A percentile compares a stretch with the other conserved stretches of the same genome.
Evolutionary conservation across 2,329 filamentous ascomycete species (phyloP).

Genomic region (Drechslerella dactyloides): DNA sequence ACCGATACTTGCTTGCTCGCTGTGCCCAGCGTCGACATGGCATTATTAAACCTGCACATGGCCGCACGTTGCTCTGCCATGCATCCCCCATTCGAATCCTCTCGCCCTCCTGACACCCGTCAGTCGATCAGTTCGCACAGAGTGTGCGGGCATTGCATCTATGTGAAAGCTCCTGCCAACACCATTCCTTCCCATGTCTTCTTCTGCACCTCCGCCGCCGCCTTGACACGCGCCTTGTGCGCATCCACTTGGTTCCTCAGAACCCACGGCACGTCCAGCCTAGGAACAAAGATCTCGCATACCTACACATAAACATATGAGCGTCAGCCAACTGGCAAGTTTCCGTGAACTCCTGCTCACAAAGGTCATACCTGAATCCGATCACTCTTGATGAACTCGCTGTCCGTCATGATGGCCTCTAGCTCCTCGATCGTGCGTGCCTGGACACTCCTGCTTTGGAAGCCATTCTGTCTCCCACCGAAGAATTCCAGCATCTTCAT

Average conservation of each 20-base stretch:
- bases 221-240: slow-evolving; percentile 39
- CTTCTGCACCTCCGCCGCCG: slow-evolving; percentile 27
- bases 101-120: too few species aligned
- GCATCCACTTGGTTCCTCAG: slow-evolving; percentile 40
- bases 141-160: background rate
- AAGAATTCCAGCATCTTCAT: slow-evolving; percentile 62
- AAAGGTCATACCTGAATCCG: slow-evolving; percentile 57
- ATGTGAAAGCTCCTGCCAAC: slow-evolving; percentile 29
- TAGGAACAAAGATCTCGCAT: slow-evolving; percentile 40
- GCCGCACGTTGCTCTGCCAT: too few species aligned
- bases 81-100: too few species aligned
- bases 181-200: slow-evolving; percentile 38
- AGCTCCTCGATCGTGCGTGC: slow-evolving; percentile 62
- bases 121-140: background rate
- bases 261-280: slow-evolving; percentile 44
- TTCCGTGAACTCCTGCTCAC: too few species aligned
- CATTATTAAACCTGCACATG: too few species aligned
- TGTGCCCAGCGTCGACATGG: too few species aligned
- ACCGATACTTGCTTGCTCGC: too few species aligned
- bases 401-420: slow-evolving; percentile 58
- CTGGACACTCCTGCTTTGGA: slow-evolving; percentile 55
- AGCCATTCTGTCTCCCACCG: slow-evolving; percentile 59
- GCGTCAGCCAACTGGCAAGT: too few species aligned
- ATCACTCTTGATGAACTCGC: slow-evolving; percentile 57
- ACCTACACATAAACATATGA: slow-evolving; percentile 18